phyloP scores from a whole-genome alignment of 2,329 filamentous ascomycete genomes.

The Chrysosporium keratinophilum region DNA sequence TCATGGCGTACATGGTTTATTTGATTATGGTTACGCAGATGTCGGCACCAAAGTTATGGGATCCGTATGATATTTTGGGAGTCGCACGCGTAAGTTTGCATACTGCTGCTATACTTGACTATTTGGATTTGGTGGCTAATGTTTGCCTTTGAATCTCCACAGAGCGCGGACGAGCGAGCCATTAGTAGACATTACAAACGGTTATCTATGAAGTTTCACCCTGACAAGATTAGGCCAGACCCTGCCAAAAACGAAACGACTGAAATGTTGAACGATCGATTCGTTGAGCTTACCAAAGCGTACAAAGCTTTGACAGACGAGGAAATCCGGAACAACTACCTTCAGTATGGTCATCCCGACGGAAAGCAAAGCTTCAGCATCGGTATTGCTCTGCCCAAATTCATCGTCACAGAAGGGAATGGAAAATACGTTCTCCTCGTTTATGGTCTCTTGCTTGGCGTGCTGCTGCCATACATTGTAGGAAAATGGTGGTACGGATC shows the following conservation, averaged over 20 bases:
- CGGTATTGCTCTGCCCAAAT: slow-evolving; percentile 86
- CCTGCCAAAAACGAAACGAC: slow-evolving; percentile 77
- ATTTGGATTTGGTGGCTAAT: neutral
- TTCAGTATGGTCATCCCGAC: slow-evolving; percentile 91
- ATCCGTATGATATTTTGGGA: slow-evolving; percentile 89
- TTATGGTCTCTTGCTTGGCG: slow-evolving; percentile 78
- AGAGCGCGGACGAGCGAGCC: slow-evolving; percentile 75
- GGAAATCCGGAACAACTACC: slow-evolving; percentile 91
- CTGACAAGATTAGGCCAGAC: slow-evolving; percentile 83
- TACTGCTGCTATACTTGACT: neutral
- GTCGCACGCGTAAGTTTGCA: slow-evolving; percentile 58
- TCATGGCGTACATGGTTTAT: slow-evolving; percentile 87
- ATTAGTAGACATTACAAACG: slow-evolving; percentile 88
- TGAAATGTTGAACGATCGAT: slow-evolving; percentile 73
- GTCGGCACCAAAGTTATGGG: slow-evolving; percentile 70
- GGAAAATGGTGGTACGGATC: slow-evolving; percentile 99
- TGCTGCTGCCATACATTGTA: slow-evolving; percentile 83
- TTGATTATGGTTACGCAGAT: slow-evolving; percentile 71
- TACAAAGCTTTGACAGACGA: slow-evolving; percentile 98
- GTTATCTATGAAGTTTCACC: slow-evolving; percentile 77
- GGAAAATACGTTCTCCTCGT: slow-evolving; percentile 90
- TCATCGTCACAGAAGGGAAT: slow-evolving; percentile 85
- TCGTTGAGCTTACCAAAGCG: slow-evolving; percentile 92
- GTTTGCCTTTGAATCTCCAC: slow-evolving; percentile 3
- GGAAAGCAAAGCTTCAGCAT: slow-evolving; percentile 98